A percentile compares a stretch with the other conserved stretches of the same genome.
These are phyloP conservation scores for Neurospora sp. DNA, from an alignment of 495 filamentous ascomycete species.

Conservation along the genomic window DNA sequence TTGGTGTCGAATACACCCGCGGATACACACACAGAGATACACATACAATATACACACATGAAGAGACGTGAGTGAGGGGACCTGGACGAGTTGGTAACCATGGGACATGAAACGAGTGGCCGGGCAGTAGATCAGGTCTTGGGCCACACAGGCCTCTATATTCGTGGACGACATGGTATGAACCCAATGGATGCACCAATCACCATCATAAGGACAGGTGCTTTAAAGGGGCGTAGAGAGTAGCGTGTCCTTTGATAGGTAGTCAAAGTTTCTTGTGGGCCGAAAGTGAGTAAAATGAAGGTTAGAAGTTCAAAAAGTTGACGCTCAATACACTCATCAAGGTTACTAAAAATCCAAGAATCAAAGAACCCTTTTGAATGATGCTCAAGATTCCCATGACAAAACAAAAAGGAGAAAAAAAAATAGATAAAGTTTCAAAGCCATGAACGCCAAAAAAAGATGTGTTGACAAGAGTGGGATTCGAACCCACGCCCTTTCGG, in stretches of 20 bases:
- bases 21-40: too few relatives aligned
- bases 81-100: background rate
- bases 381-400: background rate
- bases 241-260: background rate
- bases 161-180: background rate
- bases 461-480: slow-evolving; percentile 8
- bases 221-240: background rate
- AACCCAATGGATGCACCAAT: background rate
- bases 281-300: too few relatives aligned
- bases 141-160: background rate
- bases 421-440: too few relatives aligned
- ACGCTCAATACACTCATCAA: too few relatives aligned
- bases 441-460: background rate
- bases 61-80: background rate
- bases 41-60: background rate
- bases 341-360: too few relatives aligned
- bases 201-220: background rate
- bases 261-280: too few relatives aligned
- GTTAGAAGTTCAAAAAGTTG: too few relatives aligned
- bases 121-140: background rate
- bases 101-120: background rate
- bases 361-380: too few relatives aligned
- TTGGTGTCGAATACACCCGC: too few relatives aligned
- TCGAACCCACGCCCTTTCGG: slow-evolving; percentile 11
- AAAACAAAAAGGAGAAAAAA: background rate